Evolutionary conservation across 352 stramenopile species (phyloP).

Genomic region (Peronospora farinosa): DNA sequence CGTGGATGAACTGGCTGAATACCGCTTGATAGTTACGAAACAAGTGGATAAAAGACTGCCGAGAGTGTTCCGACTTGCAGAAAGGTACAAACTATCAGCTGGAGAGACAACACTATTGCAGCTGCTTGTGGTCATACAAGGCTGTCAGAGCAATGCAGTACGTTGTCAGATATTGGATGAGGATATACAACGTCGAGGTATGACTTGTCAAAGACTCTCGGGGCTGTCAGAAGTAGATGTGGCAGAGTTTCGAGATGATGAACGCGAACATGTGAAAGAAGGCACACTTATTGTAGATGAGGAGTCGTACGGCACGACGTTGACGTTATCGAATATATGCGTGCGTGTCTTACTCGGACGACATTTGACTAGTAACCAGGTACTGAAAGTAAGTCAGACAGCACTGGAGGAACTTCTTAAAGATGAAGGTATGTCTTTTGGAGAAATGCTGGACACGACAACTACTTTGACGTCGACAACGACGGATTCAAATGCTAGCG

Average conservation of each 20-base stretch:
- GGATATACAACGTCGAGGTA: conserved; percentile 66
- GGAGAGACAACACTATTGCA: conserved; percentile 75
- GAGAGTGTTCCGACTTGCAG: conserved; percentile 65
- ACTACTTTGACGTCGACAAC: neutral
- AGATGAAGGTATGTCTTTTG: conserved; percentile 61
- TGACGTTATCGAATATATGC: conserved; percentile 78
- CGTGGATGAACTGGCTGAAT: conserved; percentile 45
- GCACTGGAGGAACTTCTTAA: conserved; percentile 71
- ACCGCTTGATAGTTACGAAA: conserved; percentile 43
- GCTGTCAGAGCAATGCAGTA: conserved; percentile 79
- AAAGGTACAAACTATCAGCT: conserved; percentile 67
- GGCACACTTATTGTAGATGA: conserved; percentile 77
- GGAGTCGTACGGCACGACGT: conserved; percentile 71
- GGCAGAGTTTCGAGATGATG: conserved; percentile 78
- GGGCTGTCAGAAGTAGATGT: conserved; percentile 84
- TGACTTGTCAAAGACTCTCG: conserved; percentile 67
- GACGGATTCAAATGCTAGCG: conserved; percentile 5
- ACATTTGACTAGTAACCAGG: conserved; percentile 72
- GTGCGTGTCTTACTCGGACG: conserved; percentile 73
- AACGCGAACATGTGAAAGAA: conserved; percentile 84
- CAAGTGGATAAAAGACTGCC: conserved; percentile 34
- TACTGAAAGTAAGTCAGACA: conserved; percentile 82
- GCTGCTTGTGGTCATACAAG: conserved; percentile 75
- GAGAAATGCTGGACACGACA: conserved; percentile 47
- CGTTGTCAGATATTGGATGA: conserved; percentile 83